Percentiles rank a stretch among this genome's conserved stretches.
Evolutionary conservation across 2,329 filamentous ascomycete species (phyloP).

Genomic region (Claviceps quebecensis): DNA sequence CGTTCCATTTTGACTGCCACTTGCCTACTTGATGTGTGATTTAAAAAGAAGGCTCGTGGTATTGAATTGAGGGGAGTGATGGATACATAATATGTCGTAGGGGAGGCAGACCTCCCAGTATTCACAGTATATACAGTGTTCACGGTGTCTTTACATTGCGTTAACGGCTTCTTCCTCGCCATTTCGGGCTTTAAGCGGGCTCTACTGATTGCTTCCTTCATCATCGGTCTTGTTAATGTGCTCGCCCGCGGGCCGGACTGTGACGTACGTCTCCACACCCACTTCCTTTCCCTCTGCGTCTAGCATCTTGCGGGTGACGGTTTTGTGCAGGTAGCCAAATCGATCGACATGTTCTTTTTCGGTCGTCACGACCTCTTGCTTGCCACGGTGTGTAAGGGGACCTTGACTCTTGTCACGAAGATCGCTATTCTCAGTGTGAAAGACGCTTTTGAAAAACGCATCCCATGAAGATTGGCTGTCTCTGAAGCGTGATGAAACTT

Average conservation of each 20-base stretch:
- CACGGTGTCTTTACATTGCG: slow-evolving; percentile 6
- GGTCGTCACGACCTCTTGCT: slow-evolving; percentile 19
- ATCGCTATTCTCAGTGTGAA: slow-evolving; percentile 9
- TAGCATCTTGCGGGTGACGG: slow-evolving; percentile 24
- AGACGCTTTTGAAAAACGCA: slow-evolving; percentile 23
- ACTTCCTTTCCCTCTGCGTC: slow-evolving; percentile 29
- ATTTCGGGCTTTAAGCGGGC: neutral
- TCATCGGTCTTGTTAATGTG: slow-evolving; percentile 5
- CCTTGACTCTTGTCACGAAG: slow-evolving; percentile 5
- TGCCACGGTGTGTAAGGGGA: slow-evolving; percentile 10
- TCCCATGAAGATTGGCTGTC: slow-evolving; percentile 26
- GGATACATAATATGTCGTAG: neutral
- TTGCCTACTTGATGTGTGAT: neutral
- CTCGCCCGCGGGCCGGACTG: slow-evolving; percentile 17
- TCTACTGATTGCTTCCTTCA: neutral
- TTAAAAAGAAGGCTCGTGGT: neutral
- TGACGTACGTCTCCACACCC: slow-evolving; percentile 22
- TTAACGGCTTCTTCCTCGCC: slow-evolving; percentile 19
- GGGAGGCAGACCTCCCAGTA: neutral
- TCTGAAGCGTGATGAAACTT: slow-evolving; percentile 23
- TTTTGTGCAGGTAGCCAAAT: slow-evolving; percentile 28
- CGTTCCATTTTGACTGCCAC: neutral
- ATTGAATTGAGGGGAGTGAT: neutral
- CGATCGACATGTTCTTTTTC: slow-evolving; percentile 29
- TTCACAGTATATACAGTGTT: neutral